phyloP scores from a whole-genome alignment of 495 filamentous ascomycete species.

The Delitschia confertaspora region DNA sequence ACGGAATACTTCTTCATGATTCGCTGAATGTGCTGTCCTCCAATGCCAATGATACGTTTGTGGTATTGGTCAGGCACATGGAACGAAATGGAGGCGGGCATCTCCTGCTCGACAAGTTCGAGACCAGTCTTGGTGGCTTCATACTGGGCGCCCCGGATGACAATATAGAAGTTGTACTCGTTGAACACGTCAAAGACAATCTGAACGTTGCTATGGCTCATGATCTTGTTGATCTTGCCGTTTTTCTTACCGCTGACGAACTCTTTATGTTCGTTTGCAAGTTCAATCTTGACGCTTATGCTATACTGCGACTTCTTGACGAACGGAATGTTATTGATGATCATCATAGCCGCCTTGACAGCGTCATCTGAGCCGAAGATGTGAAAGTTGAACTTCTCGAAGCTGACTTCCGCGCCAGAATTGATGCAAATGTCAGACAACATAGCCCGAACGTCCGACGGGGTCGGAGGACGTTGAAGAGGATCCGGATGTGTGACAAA shows the following conservation, averaged over 20 bases:
- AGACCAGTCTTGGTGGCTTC: constrained; percentile 87
- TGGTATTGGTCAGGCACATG: constrained; percentile 99
- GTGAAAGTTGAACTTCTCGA: constrained; percentile 85
- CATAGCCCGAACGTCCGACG: constrained; percentile 75
- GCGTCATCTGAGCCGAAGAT: constrained; percentile 93
- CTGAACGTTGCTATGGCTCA: constrained; percentile 97
- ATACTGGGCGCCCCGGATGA: constrained; percentile 84
- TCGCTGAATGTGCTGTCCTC: constrained; percentile 95
- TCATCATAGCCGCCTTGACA: constrained; percentile 84
- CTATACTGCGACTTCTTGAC: constrained; percentile 79
- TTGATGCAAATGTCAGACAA: constrained; percentile 92
- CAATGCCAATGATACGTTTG: constrained; percentile 98
- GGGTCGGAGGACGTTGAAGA: constrained; percentile 61
- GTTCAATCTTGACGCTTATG: constrained; percentile 94
- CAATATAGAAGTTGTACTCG: constrained; percentile 99
- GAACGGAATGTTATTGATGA: constrained; percentile 85
- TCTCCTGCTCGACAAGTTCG: constrained; percentile 92
- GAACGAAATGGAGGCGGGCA: constrained; percentile 98
- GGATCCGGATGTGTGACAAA: constrained; percentile 74
- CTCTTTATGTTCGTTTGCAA: constrained; percentile 98
- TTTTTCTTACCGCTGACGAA: constrained; percentile 99
- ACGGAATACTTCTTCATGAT: constrained; percentile 99
- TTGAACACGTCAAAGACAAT: constrained; percentile 98
- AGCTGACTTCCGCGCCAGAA: constrained; percentile 87
- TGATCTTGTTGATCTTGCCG: constrained; percentile 99